These are phyloP conservation scores for Lactifluus volemus DNA, from an alignment of 768 basidiomycete genomes.

Conservation along the genomic window DNA sequence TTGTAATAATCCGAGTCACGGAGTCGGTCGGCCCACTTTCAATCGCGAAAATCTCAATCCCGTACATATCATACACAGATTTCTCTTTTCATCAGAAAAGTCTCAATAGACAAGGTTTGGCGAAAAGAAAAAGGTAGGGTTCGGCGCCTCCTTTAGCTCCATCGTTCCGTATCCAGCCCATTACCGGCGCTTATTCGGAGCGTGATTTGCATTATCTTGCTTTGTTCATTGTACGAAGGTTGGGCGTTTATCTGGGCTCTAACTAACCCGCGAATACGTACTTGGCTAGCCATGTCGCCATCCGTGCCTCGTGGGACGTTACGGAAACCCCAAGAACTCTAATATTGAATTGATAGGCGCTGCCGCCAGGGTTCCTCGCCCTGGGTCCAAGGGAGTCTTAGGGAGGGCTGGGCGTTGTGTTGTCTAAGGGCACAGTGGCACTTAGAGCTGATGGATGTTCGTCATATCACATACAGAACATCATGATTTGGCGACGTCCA, in stretches of 20 bases:
- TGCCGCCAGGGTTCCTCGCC: not conserved
- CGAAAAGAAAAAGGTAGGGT: too few relatives aligned
- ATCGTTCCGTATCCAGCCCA: not conserved
- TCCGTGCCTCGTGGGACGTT: not conserved
- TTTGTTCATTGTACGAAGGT: not conserved
- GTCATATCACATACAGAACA: not conserved
- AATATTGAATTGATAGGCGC: not conserved
- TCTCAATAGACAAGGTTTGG: too few relatives aligned
- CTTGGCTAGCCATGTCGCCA: not conserved
- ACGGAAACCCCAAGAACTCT: not conserved
- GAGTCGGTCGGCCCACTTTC: too few relatives aligned
- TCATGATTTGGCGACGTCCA: not conserved
- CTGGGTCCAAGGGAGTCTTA: not conserved
- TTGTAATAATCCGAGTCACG: too few relatives aligned
- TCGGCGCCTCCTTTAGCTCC: not conserved
- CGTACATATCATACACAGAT: too few relatives aligned
- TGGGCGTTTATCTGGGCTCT: not conserved
- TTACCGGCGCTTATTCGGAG: not conserved
- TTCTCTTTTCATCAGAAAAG: too few relatives aligned
- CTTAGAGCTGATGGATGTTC: not conserved
- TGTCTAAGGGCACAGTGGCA: not conserved
- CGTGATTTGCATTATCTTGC: not conserved
- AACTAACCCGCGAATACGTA: not conserved
- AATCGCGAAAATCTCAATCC: too few relatives aligned
- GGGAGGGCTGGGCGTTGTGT: too few relatives aligned